Percentiles rank a stretch among this genome's conserved stretches.
phyloP scores from a whole-genome alignment of 352 stramenopile species.

The Blastocystis sp. region DNA sequence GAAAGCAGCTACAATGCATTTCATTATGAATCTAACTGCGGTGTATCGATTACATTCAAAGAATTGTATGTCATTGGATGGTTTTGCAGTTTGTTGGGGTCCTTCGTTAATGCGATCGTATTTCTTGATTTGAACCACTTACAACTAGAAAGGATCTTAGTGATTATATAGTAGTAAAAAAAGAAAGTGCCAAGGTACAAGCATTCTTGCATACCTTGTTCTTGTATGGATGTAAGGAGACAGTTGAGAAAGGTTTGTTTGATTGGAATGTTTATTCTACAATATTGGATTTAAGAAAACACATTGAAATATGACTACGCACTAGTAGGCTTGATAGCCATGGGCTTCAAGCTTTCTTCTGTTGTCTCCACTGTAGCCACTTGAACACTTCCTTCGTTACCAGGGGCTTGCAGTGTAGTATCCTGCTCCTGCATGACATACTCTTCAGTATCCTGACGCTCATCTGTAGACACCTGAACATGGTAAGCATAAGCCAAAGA shows the following conservation, averaged over 20 bases:
- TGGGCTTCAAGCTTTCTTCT: conserved; percentile 50
- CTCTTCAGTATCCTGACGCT: conserved; percentile 59
- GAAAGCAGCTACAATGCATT: not conserved
- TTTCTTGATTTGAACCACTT: not conserved
- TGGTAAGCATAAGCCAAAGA: conserved; percentile 61
- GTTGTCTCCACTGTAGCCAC: conserved; percentile 40
- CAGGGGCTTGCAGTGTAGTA: not conserved
- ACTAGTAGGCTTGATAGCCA: conserved; percentile 50
- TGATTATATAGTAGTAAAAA: not conserved
- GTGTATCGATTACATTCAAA: not conserved
- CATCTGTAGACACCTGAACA: conserved; percentile 60
- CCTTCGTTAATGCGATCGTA: conserved; percentile 31
- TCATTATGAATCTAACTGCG: not conserved
- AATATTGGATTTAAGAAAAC: not conserved
- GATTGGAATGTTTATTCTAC: not conserved
- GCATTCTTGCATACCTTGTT: not conserved
- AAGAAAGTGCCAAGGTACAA: not conserved
- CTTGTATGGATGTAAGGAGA: not conserved
- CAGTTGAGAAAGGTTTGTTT: not conserved
- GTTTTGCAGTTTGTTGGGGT: conserved; percentile 4
- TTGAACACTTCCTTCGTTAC: conserved; percentile 29
- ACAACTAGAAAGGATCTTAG: not conserved
- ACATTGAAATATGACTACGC: conserved; percentile 10
- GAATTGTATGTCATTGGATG: not conserved
- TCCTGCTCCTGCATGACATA: conserved; percentile 62